Conservation (phyloP, 352 stramenopile genomes). For the Phytophthora europaea region DNA sequence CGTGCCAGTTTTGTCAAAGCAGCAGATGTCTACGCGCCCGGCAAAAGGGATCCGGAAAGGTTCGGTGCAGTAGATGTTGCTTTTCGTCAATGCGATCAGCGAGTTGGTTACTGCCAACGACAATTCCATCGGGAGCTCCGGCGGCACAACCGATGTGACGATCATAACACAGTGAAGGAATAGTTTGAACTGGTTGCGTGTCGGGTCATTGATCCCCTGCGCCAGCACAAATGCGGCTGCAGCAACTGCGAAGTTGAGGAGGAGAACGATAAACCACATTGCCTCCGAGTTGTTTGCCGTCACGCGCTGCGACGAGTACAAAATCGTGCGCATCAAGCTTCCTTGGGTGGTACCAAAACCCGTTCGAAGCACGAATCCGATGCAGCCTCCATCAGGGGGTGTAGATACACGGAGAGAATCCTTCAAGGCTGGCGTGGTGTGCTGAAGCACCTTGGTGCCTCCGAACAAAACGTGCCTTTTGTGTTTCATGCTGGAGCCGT, state of each 20-base stretch:
- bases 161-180: conserved; percentile 99
- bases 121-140: conserved; percentile 99
- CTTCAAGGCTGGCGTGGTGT: conserved; percentile 52
- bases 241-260: conserved; percentile 97
- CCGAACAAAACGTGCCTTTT: conserved; percentile 94
- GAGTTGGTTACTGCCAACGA: conserved; percentile 98
- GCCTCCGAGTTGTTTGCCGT: conserved; percentile 97
- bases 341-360: conserved; percentile 98
- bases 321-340: conserved; percentile 98
- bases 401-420: conserved; percentile 56
- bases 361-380: conserved; percentile 97
- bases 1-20: conserved; percentile 99
- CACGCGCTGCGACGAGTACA: conserved; percentile 97
- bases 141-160: conserved; percentile 98
- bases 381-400: conserved; percentile 92
- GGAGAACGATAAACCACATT: conserved; percentile 95
- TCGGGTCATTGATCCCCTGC: conserved; percentile 86
- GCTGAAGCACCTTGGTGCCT: conserved; percentile 92
- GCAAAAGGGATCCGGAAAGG: conserved; percentile 98
- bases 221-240: conserved; percentile 95
- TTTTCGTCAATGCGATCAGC: conserved; percentile 95
- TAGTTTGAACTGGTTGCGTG: conserved; percentile 97
- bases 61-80: conserved; percentile 98
- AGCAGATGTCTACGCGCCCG: conserved; percentile 96
- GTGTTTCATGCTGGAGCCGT: conserved; percentile 87